These are phyloP conservation scores for Onygenales sp. DNA, from an alignment of 2,329 filamentous ascomycete species.

Conservation along the genomic window DNA sequence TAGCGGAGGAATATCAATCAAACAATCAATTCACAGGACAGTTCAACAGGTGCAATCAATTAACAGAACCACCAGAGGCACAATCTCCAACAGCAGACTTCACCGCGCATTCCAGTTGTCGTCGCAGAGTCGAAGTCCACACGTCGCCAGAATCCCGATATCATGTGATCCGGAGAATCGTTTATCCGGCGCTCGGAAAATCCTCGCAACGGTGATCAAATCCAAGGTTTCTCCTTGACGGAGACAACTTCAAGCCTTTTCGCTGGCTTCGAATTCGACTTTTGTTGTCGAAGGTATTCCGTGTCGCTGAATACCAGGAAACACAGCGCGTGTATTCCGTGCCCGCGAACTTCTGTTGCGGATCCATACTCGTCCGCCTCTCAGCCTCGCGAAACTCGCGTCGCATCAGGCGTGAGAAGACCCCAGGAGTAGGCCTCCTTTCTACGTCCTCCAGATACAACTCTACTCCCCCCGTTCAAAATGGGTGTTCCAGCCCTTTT, in stretches of 20 bases:
- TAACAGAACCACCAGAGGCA: neutral
- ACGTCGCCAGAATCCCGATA: neutral
- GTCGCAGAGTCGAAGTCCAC: neutral
- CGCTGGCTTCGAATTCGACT: no score
- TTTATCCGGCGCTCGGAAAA: neutral
- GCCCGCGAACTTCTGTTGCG: no score
- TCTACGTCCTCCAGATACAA: neutral
- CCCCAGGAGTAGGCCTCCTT: neutral
- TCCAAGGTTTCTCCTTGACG: neutral
- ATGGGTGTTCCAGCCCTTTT: conserved; percentile 97
- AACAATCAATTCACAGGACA: neutral
- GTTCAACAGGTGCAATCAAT: no score
- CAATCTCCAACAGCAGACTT: neutral
- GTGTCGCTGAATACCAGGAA: neutral
- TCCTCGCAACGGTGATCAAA: neutral
- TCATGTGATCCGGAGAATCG: neutral
- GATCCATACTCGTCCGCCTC: no score
- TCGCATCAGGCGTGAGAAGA: neutral
- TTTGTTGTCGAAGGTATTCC: neutral
- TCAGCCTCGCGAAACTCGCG: no score
- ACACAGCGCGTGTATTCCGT: neutral
- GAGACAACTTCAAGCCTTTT: neutral
- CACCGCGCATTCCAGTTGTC: neutral
- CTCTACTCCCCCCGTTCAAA: conserved; percentile 7
- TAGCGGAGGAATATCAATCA: neutral